Evolutionary conservation across 2,329 filamentous ascomycete species (phyloP).

Genomic region (Chrysoporthe deuterocubensis): DNA sequence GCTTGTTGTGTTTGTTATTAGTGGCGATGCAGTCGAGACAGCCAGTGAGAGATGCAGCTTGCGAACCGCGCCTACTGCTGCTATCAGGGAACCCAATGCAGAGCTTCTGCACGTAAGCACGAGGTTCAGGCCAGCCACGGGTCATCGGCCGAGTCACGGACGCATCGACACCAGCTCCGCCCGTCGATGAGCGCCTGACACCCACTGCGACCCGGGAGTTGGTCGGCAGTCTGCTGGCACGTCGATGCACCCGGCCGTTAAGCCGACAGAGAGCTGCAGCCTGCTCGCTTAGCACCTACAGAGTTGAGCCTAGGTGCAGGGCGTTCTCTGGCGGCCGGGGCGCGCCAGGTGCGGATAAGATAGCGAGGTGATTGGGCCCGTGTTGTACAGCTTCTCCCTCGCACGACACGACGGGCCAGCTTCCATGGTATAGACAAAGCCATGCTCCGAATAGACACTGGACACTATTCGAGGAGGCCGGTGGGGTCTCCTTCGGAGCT

Average conservation of each 20-base stretch:
- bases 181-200: constrained; percentile 23
- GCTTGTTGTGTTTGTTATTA: constrained; percentile 12
- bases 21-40: neutral
- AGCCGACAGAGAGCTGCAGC: neutral
- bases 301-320: neutral
- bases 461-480: constrained; percentile 7
- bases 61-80: constrained; percentile 16
- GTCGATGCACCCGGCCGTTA: neutral
- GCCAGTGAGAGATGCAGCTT: constrained; percentile 24
- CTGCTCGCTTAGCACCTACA: neutral
- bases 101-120: constrained; percentile 28
- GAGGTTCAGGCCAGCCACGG: constrained; percentile 18
- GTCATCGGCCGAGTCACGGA: constrained; percentile 24
- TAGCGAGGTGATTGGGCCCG: neutral
- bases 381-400: constrained; percentile 4
- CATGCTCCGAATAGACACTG: neutral
- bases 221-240: constrained; percentile 8
- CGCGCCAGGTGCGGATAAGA: neutral
- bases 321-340: neutral
- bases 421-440: neutral
- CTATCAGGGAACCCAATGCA: constrained; percentile 15
- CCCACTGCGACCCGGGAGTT: neutral
- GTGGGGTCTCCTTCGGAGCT: constrained; percentile 5
- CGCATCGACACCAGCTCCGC: constrained; percentile 21
- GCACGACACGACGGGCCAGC: constrained; percentile 8